Percentiles rank a stretch among this genome's conserved stretches.
Conservation (phyloP, 805 yeast species). For the Saccharomycopsis sp. region DNA sequence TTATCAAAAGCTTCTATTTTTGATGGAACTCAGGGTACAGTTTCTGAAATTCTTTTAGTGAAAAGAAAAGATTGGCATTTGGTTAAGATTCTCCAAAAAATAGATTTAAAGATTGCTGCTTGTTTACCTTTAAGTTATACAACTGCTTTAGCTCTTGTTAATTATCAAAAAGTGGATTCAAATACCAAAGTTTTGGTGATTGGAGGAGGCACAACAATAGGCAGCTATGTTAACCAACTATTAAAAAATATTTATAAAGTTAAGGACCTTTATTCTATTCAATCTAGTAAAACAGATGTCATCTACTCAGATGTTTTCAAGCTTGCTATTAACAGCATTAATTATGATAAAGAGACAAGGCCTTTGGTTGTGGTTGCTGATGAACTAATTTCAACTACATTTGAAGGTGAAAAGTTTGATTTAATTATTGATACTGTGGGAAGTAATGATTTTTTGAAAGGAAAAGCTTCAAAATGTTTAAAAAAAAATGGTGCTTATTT, state of each 20-base stretch:
- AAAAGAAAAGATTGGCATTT: conserved; percentile 40
- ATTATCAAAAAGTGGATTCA: conserved; percentile 25
- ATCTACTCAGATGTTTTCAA: conserved; percentile 24
- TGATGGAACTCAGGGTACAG: too few relatives aligned
- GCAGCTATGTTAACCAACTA: conserved; percentile 48
- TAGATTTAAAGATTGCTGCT: conserved; percentile 47
- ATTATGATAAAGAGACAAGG: conserved; percentile 13
- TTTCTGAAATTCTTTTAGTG: conserved; percentile 44
- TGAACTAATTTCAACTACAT: conserved; percentile 4
- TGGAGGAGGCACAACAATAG: conserved; percentile 73
- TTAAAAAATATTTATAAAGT: conserved; percentile 40
- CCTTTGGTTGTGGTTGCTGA: background rate
- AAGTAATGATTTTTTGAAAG: conserved; percentile 44
- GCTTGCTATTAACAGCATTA: conserved; percentile 3
- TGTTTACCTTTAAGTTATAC: conserved; percentile 53
- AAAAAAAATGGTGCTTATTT: conserved; percentile 29
- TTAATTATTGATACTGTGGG: conserved; percentile 62
- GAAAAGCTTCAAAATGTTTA: too few relatives aligned
- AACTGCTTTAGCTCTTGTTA: conserved; percentile 43
- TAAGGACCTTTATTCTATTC: conserved; percentile 38
- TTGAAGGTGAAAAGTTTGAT: conserved; percentile 35
- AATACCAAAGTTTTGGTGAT: conserved; percentile 47
- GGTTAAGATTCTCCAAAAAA: conserved; percentile 33
- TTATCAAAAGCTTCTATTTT: conserved; percentile 45
- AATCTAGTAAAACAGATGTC: conserved; percentile 42